Evolutionary conservation across 768 basidiomycete species (phyloP).

Genomic region (Lenzites betulinus): DNA sequence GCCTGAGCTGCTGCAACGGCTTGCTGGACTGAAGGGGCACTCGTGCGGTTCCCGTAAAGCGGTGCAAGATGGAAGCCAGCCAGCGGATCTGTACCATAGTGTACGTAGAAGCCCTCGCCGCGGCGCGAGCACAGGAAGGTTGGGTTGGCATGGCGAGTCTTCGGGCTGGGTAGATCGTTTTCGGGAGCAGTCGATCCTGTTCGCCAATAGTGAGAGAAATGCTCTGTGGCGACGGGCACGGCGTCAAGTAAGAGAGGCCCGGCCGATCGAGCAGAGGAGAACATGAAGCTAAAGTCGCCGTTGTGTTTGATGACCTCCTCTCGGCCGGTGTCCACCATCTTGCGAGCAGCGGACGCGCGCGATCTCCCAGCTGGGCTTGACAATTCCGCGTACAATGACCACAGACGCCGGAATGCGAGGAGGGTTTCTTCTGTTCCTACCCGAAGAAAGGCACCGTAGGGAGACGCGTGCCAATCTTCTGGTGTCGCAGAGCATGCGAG

Average conservation of each 20-base stretch:
- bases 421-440: slow-evolving; percentile 10
- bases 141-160: slow-evolving; percentile 41
- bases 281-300: background rate
- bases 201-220: slow-evolving; percentile 40
- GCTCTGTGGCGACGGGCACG: background rate
- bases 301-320: slow-evolving; percentile 1
- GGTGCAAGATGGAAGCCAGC: slow-evolving; percentile 45
- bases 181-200: slow-evolving; percentile 41
- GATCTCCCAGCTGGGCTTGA: slow-evolving; percentile 10
- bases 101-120: slow-evolving; percentile 42
- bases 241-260: slow-evolving; percentile 37
- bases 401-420: slow-evolving; percentile 10
- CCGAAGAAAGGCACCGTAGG: slow-evolving; percentile 4
- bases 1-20: slow-evolving; percentile 1
- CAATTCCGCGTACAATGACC: slow-evolving; percentile 27
- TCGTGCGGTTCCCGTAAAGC: slow-evolving; percentile 14
- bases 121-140: slow-evolving; percentile 44
- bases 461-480: slow-evolving; percentile 14
- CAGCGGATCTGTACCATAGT: slow-evolving; percentile 48
- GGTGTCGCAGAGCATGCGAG: background rate
- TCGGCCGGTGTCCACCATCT: slow-evolving; percentile 14
- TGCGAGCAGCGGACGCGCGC: background rate
- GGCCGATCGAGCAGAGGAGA: slow-evolving; percentile 33
- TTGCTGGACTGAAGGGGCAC: background rate
- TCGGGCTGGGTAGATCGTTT: slow-evolving; percentile 2